Evolutionary conservation across 192 early-diverging fungal species (phyloP).

Genomic region (Funneliformis geosporum): DNA sequence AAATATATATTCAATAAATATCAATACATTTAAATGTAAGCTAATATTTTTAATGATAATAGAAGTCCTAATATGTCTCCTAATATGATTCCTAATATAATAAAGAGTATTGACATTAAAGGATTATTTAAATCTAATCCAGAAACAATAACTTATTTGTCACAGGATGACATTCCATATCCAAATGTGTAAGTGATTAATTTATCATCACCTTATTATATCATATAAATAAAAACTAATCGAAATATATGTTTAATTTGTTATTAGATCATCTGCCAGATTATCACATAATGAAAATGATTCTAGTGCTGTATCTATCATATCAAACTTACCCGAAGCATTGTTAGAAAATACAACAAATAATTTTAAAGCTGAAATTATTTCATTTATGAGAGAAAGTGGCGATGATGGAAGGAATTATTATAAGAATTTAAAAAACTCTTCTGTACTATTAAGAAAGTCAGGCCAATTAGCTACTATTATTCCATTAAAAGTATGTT

Average conservation of each 20-base stretch:
- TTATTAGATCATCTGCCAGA: conserved; percentile 6
- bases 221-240: background rate
- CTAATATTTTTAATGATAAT: background rate
- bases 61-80: conserved; percentile 21
- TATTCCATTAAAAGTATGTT: conserved; percentile 49
- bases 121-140: background rate
- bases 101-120: conserved; percentile 20
- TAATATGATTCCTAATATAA: conserved; percentile 11
- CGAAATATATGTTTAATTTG: background rate
- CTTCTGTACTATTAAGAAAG: conserved; percentile 44
- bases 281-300: conserved; percentile 16
- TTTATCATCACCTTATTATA: background rate
- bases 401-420: conserved; percentile 43
- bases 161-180: background rate
- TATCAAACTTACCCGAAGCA: conserved; percentile 13
- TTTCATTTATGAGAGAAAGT: conserved; percentile 48
- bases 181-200: conserved; percentile 1
- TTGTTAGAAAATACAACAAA: background rate
- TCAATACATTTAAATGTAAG: too few species aligned
- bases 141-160: conserved; percentile 6
- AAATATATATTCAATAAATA: too few species aligned
- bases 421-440: conserved; percentile 50
- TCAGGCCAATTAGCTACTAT: conserved; percentile 57
- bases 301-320: conserved; percentile 7
- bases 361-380: conserved; percentile 36